These are phyloP conservation scores for Metarhizium humberi DNA, from an alignment of 2,329 filamentous ascomycete species.

Conservation along the genomic window DNA sequence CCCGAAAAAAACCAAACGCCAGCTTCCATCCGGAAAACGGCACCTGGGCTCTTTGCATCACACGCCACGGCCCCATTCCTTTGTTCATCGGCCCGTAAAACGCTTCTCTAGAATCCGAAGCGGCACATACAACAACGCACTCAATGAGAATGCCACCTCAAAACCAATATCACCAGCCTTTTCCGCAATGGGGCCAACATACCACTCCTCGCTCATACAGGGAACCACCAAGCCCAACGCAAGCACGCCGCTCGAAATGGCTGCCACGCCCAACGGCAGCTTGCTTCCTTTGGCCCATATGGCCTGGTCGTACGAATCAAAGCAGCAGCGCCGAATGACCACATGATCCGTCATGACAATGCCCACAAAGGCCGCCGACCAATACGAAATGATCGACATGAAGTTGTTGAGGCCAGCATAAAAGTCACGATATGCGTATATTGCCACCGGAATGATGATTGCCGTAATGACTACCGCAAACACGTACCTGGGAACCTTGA, in stretches of 20 bases:
- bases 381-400: slow-evolving; percentile 48
- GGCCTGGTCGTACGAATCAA: slow-evolving; percentile 33
- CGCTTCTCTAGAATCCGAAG: slow-evolving; percentile 36
- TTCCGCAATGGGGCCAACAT: slow-evolving; percentile 48
- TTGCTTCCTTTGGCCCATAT: slow-evolving; percentile 36
- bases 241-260: slow-evolving; percentile 34
- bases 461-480: slow-evolving; percentile 49
- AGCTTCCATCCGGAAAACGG: too few species aligned
- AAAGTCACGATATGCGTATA: slow-evolving; percentile 46
- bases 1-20: too few species aligned
- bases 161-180: slow-evolving; percentile 57
- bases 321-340: slow-evolving; percentile 36
- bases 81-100: slow-evolving; percentile 5
- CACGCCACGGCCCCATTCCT: neutral
- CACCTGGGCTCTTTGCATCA: too few species aligned
- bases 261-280: slow-evolving; percentile 38
- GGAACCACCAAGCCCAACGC: slow-evolving; percentile 45
- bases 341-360: slow-evolving; percentile 40
- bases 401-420: slow-evolving; percentile 49
- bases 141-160: slow-evolving; percentile 49
- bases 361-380: slow-evolving; percentile 45
- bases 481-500: slow-evolving; percentile 45
- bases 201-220: slow-evolving; percentile 53
- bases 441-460: slow-evolving; percentile 49
- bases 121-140: slow-evolving; percentile 36